Conservation (phyloP, 257 asterid genomes). For the Penstemon newberryi region DNA sequence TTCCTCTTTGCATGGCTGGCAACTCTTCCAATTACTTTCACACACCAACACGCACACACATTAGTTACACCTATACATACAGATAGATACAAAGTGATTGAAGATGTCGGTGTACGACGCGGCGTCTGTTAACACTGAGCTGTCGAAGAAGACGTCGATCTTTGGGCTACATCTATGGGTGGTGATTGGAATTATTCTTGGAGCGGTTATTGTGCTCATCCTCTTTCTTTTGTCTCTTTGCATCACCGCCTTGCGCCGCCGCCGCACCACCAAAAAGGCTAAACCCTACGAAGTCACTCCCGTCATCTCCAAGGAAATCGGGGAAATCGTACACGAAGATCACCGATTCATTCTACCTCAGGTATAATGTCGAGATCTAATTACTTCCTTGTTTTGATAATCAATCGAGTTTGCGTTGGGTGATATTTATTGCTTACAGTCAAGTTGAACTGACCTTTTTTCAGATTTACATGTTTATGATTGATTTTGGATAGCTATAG, state of each 20-base stretch:
- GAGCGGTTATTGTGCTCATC: constrained; percentile 75
- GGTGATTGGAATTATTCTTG: constrained; percentile 81
- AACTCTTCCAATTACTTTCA: constrained; percentile 14
- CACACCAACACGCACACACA: constrained; percentile 7
- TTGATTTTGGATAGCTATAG: not conserved
- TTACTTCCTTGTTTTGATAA: not conserved
- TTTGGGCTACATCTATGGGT: constrained; percentile 83
- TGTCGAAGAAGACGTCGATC: constrained; percentile 75
- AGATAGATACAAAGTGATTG: not conserved
- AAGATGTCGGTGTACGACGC: constrained; percentile 72
- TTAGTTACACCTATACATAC: not conserved
- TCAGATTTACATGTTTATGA: not conserved
- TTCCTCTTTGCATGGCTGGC: constrained; percentile 34
- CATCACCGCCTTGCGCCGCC: constrained; percentile 71
- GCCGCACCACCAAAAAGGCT: constrained; percentile 29
- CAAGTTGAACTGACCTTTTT: not conserved
- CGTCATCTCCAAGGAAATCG: constrained; percentile 72
- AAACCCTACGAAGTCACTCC: constrained; percentile 51
- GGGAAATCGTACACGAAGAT: constrained; percentile 66
- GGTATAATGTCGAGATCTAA: constrained; percentile 33
- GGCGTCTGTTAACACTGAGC: constrained; percentile 56
- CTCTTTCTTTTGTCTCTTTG: constrained; percentile 77
- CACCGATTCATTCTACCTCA: constrained; percentile 60
- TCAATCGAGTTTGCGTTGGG: not conserved
- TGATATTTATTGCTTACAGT: not conserved